Conservation (phyloP, 805 yeast species). For the Barnettozyma pratensis region DNA sequence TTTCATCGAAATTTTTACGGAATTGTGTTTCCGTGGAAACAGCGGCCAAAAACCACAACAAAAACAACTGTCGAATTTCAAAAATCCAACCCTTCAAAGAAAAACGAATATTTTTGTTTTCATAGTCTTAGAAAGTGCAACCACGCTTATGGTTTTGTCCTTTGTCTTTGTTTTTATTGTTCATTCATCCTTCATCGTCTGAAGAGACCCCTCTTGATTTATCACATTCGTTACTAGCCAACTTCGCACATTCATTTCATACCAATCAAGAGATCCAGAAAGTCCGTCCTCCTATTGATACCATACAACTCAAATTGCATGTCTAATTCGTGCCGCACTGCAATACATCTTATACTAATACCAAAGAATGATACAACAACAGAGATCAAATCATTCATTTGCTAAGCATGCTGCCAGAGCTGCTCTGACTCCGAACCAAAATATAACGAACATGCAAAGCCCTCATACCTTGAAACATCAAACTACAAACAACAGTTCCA, state of each 20-base stretch:
- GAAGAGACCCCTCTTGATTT: neutral
- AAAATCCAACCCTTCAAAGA: neutral
- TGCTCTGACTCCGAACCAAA: conserved; percentile 18
- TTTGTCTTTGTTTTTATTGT: neutral
- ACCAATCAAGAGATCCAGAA: too few relatives aligned
- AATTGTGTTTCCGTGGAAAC: conserved; percentile 1
- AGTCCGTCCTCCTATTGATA: too few relatives aligned
- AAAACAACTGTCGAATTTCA: neutral
- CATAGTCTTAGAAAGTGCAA: too few relatives aligned
- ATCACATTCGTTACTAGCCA: neutral
- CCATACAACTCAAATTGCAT: too few relatives aligned
- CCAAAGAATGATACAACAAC: neutral
- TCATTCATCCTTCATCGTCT: too few relatives aligned
- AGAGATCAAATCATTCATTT: conserved; percentile 12
- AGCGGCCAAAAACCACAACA: neutral
- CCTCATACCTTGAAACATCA: neutral
- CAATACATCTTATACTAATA: too few relatives aligned
- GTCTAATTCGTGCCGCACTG: too few relatives aligned
- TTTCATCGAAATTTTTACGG: neutral
- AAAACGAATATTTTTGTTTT: neutral
- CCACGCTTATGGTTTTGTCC: neutral
- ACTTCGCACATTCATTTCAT: neutral
- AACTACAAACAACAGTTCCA: neutral
- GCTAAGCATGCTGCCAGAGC: conserved; percentile 25
- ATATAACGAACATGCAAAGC: conserved; percentile 29